Evolutionary conservation across 352 stramenopile species (phyloP).

Genomic region (Globisporangium emineosum): DNA sequence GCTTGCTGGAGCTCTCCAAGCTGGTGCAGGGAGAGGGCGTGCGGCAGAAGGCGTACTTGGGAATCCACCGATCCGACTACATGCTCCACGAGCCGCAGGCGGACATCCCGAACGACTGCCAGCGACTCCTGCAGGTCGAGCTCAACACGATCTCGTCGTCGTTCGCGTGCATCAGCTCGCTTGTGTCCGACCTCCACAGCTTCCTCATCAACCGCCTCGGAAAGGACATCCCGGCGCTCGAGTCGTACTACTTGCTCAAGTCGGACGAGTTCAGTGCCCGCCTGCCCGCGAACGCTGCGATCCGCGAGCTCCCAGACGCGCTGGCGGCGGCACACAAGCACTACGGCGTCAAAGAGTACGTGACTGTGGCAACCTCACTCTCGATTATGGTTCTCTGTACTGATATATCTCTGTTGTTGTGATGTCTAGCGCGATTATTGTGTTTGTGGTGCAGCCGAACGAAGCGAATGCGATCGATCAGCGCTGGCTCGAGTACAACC

Average conservation of each 20-base stretch:
- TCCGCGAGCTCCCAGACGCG: constrained; percentile 61
- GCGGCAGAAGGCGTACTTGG: constrained; percentile 83
- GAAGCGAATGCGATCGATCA: constrained; percentile 92
- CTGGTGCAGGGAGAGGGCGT: constrained; percentile 60
- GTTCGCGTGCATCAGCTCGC: constrained; percentile 94
- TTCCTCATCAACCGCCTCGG: constrained; percentile 57
- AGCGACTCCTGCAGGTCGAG: constrained; percentile 93
- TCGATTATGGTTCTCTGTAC: not conserved
- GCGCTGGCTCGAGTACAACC: constrained; percentile 90
- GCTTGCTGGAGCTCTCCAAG: constrained; percentile 78
- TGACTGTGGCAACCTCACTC: constrained; percentile 1
- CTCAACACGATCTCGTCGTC: constrained; percentile 98
- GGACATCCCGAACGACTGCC: constrained; percentile 29
- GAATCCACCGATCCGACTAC: constrained; percentile 93
- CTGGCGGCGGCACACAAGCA: constrained; percentile 63
- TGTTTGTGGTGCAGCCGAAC: constrained; percentile 91
- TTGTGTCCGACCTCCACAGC: constrained; percentile 90
- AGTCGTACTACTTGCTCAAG: constrained; percentile 47
- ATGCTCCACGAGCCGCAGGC: constrained; percentile 88
- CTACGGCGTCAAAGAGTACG: constrained; percentile 70
- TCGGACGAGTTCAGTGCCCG: constrained; percentile 33
- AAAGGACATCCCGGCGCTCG: constrained; percentile 43
- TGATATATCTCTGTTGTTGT: not conserved
- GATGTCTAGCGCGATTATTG: constrained; percentile 51
- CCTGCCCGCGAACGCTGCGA: constrained; percentile 67